These are phyloP conservation scores for Cercospora zeae-maydis DNA, from an alignment of 2,329 filamentous ascomycete genomes.

Conservation along the genomic window DNA sequence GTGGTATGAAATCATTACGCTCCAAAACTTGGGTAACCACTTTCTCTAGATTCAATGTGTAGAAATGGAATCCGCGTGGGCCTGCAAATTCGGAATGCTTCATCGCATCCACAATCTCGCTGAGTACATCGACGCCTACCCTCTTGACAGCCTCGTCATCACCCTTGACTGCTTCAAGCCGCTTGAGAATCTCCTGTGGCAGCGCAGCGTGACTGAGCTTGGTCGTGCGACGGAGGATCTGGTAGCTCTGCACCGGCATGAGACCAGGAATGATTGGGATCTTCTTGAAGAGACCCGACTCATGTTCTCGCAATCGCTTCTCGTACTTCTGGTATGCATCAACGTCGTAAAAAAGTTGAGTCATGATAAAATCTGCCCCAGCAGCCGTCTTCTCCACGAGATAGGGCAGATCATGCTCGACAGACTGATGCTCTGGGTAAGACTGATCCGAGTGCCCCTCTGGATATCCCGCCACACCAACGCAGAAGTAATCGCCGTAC, in stretches of 20 bases:
- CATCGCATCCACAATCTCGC: slow-evolving; percentile 77
- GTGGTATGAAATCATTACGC: slow-evolving; percentile 75
- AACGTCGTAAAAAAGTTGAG: slow-evolving; percentile 92
- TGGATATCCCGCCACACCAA: slow-evolving; percentile 91
- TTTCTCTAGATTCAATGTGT: slow-evolving; percentile 94
- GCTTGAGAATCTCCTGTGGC: slow-evolving; percentile 65
- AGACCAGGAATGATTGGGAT: slow-evolving; percentile 90
- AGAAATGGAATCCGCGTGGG: slow-evolving; percentile 89
- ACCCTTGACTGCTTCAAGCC: slow-evolving; percentile 68
- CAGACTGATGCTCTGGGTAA: slow-evolving; percentile 72
- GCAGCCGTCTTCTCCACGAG: slow-evolving; percentile 86
- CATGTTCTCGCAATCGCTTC: slow-evolving; percentile 68
- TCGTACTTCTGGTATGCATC: slow-evolving; percentile 80
- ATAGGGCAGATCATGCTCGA: slow-evolving; percentile 70
- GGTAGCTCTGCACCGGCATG: slow-evolving; percentile 97
- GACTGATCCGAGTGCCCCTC: slow-evolving; percentile 92
- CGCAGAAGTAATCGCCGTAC: slow-evolving; percentile 92
- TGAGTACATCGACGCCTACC: slow-evolving; percentile 76
- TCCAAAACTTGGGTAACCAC: slow-evolving; percentile 91
- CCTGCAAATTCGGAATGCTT: slow-evolving; percentile 57
- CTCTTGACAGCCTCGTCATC: slow-evolving; percentile 80
- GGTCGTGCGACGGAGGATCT: slow-evolving; percentile 88
- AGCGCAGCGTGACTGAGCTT: slow-evolving; percentile 89
- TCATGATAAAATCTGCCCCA: slow-evolving; percentile 97
- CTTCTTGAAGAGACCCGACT: slow-evolving; percentile 77